Evolutionary conservation across 345 rosid genomes (phyloP).

Genomic region (Hibiscus syriacus): DNA sequence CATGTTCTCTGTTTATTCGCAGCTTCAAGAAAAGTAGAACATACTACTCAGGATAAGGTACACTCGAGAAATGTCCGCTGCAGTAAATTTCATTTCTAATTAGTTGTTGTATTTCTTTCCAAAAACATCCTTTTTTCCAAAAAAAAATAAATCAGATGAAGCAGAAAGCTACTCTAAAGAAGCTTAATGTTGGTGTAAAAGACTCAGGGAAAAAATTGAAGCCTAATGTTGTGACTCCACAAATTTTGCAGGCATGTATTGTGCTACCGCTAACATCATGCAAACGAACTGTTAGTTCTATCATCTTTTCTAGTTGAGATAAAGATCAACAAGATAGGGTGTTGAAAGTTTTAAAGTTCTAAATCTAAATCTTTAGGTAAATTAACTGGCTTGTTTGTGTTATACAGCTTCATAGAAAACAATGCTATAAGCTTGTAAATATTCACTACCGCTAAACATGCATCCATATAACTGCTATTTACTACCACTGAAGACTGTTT

Average conservation of each 20-base stretch:
- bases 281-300: background rate
- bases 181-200: too few species aligned
- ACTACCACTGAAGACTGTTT: background rate
- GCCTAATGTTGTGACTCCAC: too few species aligned
- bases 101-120: slow-evolving; percentile 1
- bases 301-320: background rate
- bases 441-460: background rate
- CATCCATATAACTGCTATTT: background rate
- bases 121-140: slow-evolving; percentile 17
- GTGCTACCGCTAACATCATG: too few species aligned
- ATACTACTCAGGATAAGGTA: slow-evolving; percentile 45
- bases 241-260: too few species aligned
- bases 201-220: too few species aligned
- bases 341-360: background rate
- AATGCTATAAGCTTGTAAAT: background rate
- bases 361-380: background rate
- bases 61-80: slow-evolving; percentile 10
- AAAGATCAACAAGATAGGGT: background rate
- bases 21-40: slow-evolving; percentile 24
- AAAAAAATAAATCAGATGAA: too few species aligned
- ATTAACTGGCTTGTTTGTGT: background rate
- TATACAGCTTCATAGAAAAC: background rate
- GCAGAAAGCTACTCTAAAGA: too few species aligned
- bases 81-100: slow-evolving; percentile 7
- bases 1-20: background rate